Evolutionary conservation across 306 rosid genomes (phyloP).

Genomic region (Lupinus albus): DNA sequence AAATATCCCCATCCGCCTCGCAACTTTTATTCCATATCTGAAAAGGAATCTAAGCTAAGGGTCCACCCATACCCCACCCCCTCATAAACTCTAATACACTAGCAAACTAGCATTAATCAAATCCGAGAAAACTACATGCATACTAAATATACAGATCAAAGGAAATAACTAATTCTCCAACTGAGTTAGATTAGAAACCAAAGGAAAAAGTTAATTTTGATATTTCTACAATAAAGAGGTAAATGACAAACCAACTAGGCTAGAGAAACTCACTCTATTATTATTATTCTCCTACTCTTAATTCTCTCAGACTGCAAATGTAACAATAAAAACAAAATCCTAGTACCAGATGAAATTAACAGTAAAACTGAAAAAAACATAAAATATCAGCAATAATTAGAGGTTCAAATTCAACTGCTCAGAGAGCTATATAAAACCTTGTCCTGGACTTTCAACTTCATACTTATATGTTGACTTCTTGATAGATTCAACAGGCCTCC

Average conservation of each 20-base stretch:
- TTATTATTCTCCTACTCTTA: constrained; percentile 15
- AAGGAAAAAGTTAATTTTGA: constrained; percentile 10
- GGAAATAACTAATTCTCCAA: constrained; percentile 23
- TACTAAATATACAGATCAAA: constrained; percentile 33
- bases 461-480: constrained; percentile 74
- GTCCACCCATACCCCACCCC: constrained; percentile 52
- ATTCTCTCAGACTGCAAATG: constrained; percentile 38
- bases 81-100: constrained; percentile 44
- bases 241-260: constrained; percentile 35
- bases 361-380: constrained; percentile 33
- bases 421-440: constrained; percentile 18
- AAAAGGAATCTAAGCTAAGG: constrained; percentile 66
- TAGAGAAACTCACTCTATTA: constrained; percentile 33
- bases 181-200: constrained; percentile 2
- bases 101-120: constrained; percentile 34
- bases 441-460: constrained; percentile 62
- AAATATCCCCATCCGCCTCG: constrained; percentile 46
- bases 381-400: constrained; percentile 15
- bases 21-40: constrained; percentile 59
- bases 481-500: constrained; percentile 63
- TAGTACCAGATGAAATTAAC: constrained; percentile 40
- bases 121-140: constrained; percentile 33
- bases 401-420: constrained; percentile 34
- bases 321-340: constrained; percentile 48
- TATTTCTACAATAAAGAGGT: constrained; percentile 34